Evolutionary conservation across 2,329 filamentous ascomycete species (phyloP), one percentile per base, ranked within the genome.

Genomic region (Trichoderma breve): DNA sequence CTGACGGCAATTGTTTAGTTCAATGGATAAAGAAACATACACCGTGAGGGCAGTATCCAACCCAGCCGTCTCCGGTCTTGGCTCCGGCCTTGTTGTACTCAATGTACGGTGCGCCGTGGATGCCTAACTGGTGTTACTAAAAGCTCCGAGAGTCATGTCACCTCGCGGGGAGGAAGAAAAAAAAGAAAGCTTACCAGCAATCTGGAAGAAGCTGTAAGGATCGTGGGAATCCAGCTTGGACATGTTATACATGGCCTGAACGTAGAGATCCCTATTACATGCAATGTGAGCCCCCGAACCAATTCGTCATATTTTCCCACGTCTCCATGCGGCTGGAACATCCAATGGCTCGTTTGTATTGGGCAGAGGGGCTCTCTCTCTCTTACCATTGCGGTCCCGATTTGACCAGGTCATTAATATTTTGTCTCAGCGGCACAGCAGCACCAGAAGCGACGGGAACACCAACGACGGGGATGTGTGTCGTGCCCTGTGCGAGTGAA

Each of bases 161-260:
- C 64, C 61, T 28, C 34, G 53, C 30, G 47, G 21, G 21, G 66
- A 30, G 24, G 32, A 66, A 14, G 36, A 18, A 39, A 4, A 24
- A 24, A n/a, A 66, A 12, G 2, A 15, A 15, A 26, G n/a, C 30
- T 64, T 79, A 85, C 86, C 86, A 63, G 80, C 78, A 71, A 89
- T 78, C 70, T 86, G 82, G 74, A 86, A 88, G 76, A 84, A 88
- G 1, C 86, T 88, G 70, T 81, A 74, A 61, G 81, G 80, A 47
- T 88, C 82, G 6, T 78, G 76, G 67, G 84, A 78, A 71, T 83
- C 76, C 32, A 77, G 77, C 3, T 79, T 79, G 70, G 87, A 83
- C 73, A 88, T 80, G 26, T 81, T 78, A 43, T 78, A 77, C 21
- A 88, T 76, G 14, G 84, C 83, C 53, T 82, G 82, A 28, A 88